Evolutionary conservation across 305 asterid species (phyloP).

Genomic region (Lippia alba): DNA sequence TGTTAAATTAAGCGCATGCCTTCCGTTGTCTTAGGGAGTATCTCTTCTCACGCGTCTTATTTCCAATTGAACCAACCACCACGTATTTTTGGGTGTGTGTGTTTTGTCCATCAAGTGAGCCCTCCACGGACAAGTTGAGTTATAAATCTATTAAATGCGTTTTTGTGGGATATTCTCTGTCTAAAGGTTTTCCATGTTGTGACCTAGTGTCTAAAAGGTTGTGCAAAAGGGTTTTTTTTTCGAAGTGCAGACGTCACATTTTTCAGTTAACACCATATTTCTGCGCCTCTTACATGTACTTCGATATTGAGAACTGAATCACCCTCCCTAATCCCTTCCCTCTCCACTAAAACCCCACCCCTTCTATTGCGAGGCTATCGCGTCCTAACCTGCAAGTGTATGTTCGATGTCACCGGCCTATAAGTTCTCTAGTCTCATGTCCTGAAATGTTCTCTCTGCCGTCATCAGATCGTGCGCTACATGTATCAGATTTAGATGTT

Average conservation of each 20-base stretch:
- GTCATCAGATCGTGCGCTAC: background rate
- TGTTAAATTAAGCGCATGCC: background rate
- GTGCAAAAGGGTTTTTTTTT: background rate
- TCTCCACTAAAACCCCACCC: no score
- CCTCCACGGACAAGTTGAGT: background rate
- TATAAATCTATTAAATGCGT: background rate
- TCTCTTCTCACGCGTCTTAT: background rate
- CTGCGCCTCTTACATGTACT: no score
- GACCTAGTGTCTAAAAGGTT: background rate
- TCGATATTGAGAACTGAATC: no score
- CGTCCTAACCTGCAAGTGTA: no score
- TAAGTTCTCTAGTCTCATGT: background rate
- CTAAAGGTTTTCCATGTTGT: background rate
- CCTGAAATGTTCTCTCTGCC: background rate
- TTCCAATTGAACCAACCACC: background rate
- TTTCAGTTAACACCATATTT: no score
- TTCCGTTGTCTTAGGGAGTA: background rate
- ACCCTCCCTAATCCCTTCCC: no score
- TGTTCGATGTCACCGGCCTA: no score
- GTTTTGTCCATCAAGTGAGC: background rate
- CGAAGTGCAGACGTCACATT: no score
- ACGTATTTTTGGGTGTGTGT: background rate
- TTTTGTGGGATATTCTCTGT: background rate
- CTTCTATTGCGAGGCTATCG: no score
- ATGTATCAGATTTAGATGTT: background rate